Evolutionary conservation across 495 filamentous ascomycete genomes (phyloP).

Genomic region (Viridothelium virens): DNA sequence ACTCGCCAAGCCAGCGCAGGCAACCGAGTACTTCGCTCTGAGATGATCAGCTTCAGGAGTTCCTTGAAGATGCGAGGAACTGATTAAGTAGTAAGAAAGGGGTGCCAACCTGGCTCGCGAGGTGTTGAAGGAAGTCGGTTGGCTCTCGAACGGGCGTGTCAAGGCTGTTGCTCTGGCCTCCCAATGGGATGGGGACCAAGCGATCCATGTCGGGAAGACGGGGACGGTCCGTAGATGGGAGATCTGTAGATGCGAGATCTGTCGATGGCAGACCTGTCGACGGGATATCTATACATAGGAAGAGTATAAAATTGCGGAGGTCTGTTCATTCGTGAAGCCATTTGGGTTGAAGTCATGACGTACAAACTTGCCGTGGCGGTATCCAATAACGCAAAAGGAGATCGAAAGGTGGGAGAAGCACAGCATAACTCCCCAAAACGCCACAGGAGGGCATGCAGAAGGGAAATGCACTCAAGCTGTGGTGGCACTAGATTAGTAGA

Average conservation of each 20-base stretch:
- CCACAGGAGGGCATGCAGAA: neutral
- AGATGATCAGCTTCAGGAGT: neutral
- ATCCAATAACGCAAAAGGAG: too few species aligned
- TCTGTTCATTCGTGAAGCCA: neutral
- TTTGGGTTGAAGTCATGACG: neutral
- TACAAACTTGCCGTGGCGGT: neutral
- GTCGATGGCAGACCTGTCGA: too few species aligned
- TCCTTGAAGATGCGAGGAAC: neutral
- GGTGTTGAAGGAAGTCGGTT: conserved; percentile 11
- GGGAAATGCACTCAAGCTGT: neutral
- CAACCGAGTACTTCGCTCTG: conserved; percentile 38
- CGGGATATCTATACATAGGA: neutral
- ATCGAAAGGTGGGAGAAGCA: neutral
- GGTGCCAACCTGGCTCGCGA: conserved; percentile 10
- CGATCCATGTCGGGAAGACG: neutral
- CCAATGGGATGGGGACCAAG: neutral
- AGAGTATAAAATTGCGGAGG: neutral
- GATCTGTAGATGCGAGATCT: neutral
- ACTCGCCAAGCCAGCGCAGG: conserved; percentile 40
- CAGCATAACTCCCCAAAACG: neutral
- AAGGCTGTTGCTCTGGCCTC: neutral
- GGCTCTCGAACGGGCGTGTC: neutral
- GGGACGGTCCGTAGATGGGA: neutral
- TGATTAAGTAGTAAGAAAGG: neutral
- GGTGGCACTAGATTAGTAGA: neutral